These are phyloP conservation scores for Centella asiatica DNA, from an alignment of 129 eudicot genomes.

Conservation along the genomic window DNA sequence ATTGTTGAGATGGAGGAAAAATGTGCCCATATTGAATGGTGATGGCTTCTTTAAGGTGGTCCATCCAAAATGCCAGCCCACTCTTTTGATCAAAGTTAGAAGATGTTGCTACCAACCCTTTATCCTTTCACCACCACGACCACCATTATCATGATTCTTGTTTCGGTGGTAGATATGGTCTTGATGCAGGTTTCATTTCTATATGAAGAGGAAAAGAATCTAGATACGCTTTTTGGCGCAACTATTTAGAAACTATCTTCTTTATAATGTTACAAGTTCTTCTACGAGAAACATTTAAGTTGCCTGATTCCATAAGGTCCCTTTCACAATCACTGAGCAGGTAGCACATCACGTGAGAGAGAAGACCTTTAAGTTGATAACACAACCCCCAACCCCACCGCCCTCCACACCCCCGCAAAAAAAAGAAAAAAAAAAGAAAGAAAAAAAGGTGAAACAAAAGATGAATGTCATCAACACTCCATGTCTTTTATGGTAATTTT, in stretches of 20 bases:
- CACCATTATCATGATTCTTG: constrained; percentile 4
- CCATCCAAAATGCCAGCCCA: constrained; percentile 36
- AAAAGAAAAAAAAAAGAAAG: too few species aligned
- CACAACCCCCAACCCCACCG: too few species aligned
- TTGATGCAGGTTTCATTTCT: neutral
- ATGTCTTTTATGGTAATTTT: neutral
- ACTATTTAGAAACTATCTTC: too few species aligned
- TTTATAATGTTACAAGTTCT: too few species aligned
- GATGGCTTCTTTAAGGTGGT: constrained; percentile 25
- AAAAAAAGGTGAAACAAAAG: too few species aligned
- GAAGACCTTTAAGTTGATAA: too few species aligned
- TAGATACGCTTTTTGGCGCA: neutral
- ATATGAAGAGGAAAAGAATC: neutral
- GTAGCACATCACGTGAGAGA: too few species aligned
- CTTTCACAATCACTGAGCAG: too few species aligned
- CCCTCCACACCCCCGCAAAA: too few species aligned
- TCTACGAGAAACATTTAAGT: too few species aligned
- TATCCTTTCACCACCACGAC: constrained; percentile 31
- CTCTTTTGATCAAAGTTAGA: constrained; percentile 15
- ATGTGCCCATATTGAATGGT: constrained; percentile 12
- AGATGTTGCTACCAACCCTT: constrained; percentile 20
- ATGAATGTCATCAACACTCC: too few species aligned
- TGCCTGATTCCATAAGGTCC: too few species aligned
- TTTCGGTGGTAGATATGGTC: neutral
- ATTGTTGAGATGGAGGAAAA: constrained; percentile 18